Base-by-base conservation (phyloP, 305 asterid genomes). In the Fraxinus latifolia region DNA sequence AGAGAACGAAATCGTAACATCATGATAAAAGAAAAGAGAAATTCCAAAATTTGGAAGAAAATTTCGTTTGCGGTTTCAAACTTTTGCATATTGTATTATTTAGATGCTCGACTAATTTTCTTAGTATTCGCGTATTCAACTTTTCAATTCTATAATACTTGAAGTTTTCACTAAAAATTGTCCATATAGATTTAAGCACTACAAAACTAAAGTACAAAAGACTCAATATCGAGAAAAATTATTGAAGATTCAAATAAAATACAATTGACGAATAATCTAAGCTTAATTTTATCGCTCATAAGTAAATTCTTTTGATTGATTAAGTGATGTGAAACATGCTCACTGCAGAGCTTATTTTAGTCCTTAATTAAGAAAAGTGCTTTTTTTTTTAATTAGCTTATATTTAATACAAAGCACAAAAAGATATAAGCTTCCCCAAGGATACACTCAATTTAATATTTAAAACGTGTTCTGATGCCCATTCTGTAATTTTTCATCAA, bases 401-500 rank as follows among this genome's bases (percentile, higher is more conserved):
- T 58, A 17, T 58, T 39, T 39, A 39, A 39, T 58, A 60, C 70
- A 60, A 21, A 60, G 15, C 32, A 60, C 32, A 60, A 60, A 21
- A 60, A 58, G 0, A 58, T 58, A 55, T 55, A 58, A 53, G 65
- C 65, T 17, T 53, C 55, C 55, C 1, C 17, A 3, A 12, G 55
- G 17, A 12, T 12, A 12, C 55, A 2, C 17, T 44, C 65, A 60
- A 60, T 60, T 60, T 60, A 60, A 60, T 60, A 60, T 60, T 14
- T 21, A 19, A 58, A 58, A 58, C 25, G 9, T 58, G 68, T 19
- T 60, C 32, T 60, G 70, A 21, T 19, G 70, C 15, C 70, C 82
- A 68, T 86, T 74, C 84, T 80, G 74, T 82, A 62, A 78, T 55
- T 78, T 79, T 81, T 83, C 84, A 77, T 47, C 34, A 62, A 74